Base-by-base conservation (phyloP, 2,329 filamentous ascomycete species). In the Colletotrichum coccodes region DNA sequence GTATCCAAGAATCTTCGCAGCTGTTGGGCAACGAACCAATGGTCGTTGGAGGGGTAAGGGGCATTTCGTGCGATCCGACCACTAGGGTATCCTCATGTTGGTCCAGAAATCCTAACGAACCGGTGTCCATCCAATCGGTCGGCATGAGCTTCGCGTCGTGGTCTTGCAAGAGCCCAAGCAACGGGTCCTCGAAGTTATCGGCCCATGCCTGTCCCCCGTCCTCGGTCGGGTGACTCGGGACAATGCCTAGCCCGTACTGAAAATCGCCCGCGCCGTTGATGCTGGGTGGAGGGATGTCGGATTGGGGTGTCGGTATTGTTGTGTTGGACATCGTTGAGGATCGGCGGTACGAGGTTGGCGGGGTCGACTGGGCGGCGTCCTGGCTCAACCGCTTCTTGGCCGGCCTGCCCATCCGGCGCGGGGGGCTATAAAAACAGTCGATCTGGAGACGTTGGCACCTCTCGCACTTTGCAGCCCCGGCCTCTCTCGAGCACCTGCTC, bases 371-470 rank as follows among this genome's bases (percentile, higher is more conserved):
- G 49, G 47, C 21, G 32, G 34, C 23, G 11, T 68, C 65, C 28
- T 65, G 54, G 14, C 21, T 56, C 23, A 66, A 23, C n/a, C 61
- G 58, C 61, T 69, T 69, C 56, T 69, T 69, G 6, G 62, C 66
- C 21, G 66, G 66, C 11, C 66, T 30, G 32, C 66, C 66, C 66
- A 69, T 69, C 9, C 66, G 21, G 40, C 66, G 54, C 6, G 61
- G 66, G 3, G 66, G 66, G n/a, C 66, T 69, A 23, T 69, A 69
- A 34, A 66, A 66, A 36, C 66, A 69, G 28, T 69, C 61, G 40
- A 69, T 69, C 30, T 66, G 61, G 4, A 69, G 66, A 12, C 66
- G 61, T 26, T 69, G 66, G 26, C 66, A 69, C 38, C 66, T 69
- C 21, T 69, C 66, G 54, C 66, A 69, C 34, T 69, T 69, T 8